Conservation (phyloP, 2,329 filamentous ascomycete genomes). For the Didymella keratinophila region DNA sequence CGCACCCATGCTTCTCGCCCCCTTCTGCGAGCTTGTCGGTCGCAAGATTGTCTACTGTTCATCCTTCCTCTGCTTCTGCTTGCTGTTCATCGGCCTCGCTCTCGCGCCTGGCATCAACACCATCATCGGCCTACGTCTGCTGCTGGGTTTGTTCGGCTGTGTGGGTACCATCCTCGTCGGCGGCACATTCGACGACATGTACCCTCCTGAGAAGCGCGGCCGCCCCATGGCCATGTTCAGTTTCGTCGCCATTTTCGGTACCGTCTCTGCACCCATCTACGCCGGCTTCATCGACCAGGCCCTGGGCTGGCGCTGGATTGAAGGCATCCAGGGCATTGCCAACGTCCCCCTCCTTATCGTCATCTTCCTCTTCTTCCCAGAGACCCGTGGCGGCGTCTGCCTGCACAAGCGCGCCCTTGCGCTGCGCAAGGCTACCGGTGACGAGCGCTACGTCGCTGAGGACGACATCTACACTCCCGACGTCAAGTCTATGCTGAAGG, state of each 20-base stretch:
- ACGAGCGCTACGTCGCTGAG: constrained; percentile 59
- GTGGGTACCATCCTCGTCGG: constrained; percentile 41
- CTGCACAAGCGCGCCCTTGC: constrained; percentile 60
- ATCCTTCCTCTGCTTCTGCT: constrained; percentile 38
- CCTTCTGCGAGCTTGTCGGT: constrained; percentile 38
- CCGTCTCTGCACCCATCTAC: constrained; percentile 62
- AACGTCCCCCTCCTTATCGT: constrained; percentile 59
- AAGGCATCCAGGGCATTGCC: constrained; percentile 61
- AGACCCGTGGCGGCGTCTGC: constrained; percentile 58
- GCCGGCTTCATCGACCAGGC: constrained; percentile 63
- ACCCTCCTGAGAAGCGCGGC: constrained; percentile 37
- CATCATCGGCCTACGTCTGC: constrained; percentile 38
- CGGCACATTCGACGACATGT: constrained; percentile 42
- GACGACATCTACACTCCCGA: constrained; percentile 62
- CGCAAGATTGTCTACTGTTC: constrained; percentile 38
- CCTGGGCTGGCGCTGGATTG: constrained; percentile 63
- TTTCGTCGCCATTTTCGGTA: constrained; percentile 51
- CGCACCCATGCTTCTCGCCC: constrained; percentile 38
- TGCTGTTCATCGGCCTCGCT: constrained; percentile 39
- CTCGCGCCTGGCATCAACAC: constrained; percentile 34
- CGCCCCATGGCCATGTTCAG: constrained; percentile 42
- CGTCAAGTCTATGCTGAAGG: constrained; percentile 56
- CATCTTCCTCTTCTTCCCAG: constrained; percentile 35
- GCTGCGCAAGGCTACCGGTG: constrained; percentile 57
- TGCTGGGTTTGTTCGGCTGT: constrained; percentile 39